Evolutionary conservation across 2,329 filamentous ascomycete species (phyloP), one percentile per base, ranked within the genome.

Genomic region (Purpureocillium takamizusanense): DNA sequence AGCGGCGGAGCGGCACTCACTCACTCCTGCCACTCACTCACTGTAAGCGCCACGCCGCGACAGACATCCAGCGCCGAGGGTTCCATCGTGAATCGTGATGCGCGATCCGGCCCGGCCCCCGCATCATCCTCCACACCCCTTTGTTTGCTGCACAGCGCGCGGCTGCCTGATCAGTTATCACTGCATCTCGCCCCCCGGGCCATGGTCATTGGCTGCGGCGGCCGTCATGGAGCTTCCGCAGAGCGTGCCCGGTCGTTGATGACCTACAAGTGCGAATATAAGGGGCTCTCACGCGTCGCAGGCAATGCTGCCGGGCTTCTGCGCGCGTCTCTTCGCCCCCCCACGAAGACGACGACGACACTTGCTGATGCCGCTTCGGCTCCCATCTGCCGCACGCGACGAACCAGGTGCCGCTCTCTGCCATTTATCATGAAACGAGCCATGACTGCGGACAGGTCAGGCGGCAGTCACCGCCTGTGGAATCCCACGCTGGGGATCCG

Each of bases 401-500:
- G 21, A 25, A 5, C 21, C 5, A 25, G 21, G 21, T 25, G 21
- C 21, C 21, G 21, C 10, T 10, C 21, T 25, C 21, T 10, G 21
- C 21, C 21, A 10, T 10, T 25, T 5, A 25, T 37, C 15, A 41
- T 42, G 38, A 38, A 35, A 15, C 42, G 43, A 35, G 37, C 36
- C 21, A 41, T 42, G 47, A 42, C 39, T 28, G 35, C 39, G 14
- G 36, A 23, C 17, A 35, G 37, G 4, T 39, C 39, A 17, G 46
- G 40, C n/a, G n/a, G n/a, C n/a, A n/a, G n/a, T n/a, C n/a, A n/a
- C 30, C 35, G 39, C 16, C 43, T 59, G 21, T 62, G 59, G 60
- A 51, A 45, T 31, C 53, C 51, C 15, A 46, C 44, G 16, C 40
- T 43, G 23, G 56, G 55, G 17, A 54, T 62, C 36, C 51, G 55